A percentile compares a stretch with the other conserved stretches of the same genome.
phyloP scores from a whole-genome alignment of 108 stramenopile species.

The Cyclotella baltica region DNA sequence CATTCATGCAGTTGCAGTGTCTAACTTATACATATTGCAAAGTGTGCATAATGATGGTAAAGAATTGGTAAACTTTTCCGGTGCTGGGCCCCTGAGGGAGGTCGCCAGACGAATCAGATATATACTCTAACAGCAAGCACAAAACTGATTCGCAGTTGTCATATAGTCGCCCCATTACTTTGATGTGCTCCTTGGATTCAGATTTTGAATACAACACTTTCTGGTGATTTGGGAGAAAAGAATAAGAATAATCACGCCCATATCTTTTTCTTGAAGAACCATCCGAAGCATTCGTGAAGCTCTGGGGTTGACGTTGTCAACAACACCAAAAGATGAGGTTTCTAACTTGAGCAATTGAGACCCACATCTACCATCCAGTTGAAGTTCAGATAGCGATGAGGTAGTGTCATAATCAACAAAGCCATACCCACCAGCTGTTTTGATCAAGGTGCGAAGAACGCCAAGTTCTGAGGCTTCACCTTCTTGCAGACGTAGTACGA shows the following conservation, averaged over 20 bases:
- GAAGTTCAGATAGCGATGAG: constrained; percentile 70
- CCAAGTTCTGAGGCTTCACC: constrained; percentile 84
- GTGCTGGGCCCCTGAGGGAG: constrained; percentile 31
- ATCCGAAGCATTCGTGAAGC: constrained; percentile 59
- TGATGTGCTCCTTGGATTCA: constrained; percentile 69
- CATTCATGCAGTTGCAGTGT: constrained; percentile 74
- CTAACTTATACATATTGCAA: constrained; percentile 59
- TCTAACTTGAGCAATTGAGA: constrained; percentile 75
- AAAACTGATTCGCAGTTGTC: constrained; percentile 81
- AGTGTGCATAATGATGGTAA: constrained; percentile 72
- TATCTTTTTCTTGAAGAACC: constrained; percentile 70
- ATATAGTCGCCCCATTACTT: constrained; percentile 82
- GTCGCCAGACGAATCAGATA: constrained; percentile 61
- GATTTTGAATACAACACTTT: constrained; percentile 65
- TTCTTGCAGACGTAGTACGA: constrained; percentile 63
- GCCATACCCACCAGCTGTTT: constrained; percentile 80
- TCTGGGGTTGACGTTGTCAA: constrained; percentile 66
- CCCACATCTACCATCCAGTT: constrained; percentile 82
- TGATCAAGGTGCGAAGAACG: constrained; percentile 78
- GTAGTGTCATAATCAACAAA: constrained; percentile 87
- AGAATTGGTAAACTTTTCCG: constrained; percentile 58
- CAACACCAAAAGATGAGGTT: constrained; percentile 89
- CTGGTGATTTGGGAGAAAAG: constrained; percentile 74
- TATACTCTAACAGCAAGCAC: constrained; percentile 79
- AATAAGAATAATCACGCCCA: constrained; percentile 81